Conservation (phyloP, 352 stramenopile genomes). For the Bremia lactucae region DNA sequence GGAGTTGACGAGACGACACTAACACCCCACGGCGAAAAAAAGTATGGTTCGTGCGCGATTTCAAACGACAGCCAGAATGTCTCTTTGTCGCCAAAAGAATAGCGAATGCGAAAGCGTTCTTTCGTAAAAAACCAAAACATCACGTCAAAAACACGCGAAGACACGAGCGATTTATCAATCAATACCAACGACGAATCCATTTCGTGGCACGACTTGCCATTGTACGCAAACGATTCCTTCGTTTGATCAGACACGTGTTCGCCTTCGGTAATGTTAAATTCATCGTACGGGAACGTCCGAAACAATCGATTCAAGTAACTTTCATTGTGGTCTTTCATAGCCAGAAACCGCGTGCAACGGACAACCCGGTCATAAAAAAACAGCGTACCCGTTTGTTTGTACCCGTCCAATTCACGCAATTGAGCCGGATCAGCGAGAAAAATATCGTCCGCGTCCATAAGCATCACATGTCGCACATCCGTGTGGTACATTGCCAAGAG, state of each 20-base stretch:
- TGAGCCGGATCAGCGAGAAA: constrained; percentile 7
- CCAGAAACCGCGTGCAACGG: too few species aligned
- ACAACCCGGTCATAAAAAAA: constrained; percentile 20
- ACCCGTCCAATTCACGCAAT: constrained; percentile 6
- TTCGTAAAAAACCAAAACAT: constrained; percentile 18
- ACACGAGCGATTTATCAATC: constrained; percentile 11
- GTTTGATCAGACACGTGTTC: constrained; percentile 7
- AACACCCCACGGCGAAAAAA: constrained; percentile 14
- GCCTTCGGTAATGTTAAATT: constrained; percentile 8
- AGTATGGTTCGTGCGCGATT: constrained; percentile 10
- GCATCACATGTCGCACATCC: constrained; percentile 10
- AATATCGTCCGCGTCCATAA: constrained; percentile 19
- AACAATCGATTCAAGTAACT: constrained; percentile 13
- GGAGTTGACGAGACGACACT: constrained; percentile 13
- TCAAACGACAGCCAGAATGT: constrained; percentile 18
- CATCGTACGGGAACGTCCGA: constrained; percentile 7
- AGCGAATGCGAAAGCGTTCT: constrained; percentile 13
- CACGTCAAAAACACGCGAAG: constrained; percentile 9
- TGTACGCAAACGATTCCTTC: constrained; percentile 10
- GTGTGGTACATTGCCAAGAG: constrained; percentile 13
- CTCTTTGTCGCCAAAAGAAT: constrained; percentile 20
- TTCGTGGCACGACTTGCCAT: constrained; percentile 13
- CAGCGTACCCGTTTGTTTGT: constrained; percentile 11
- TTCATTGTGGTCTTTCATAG: constrained; percentile 6
- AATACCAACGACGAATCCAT: constrained; percentile 16